Conservation (phyloP, 2,329 filamentous ascomycete genomes). For the Ophiostoma perfectum region DNA sequence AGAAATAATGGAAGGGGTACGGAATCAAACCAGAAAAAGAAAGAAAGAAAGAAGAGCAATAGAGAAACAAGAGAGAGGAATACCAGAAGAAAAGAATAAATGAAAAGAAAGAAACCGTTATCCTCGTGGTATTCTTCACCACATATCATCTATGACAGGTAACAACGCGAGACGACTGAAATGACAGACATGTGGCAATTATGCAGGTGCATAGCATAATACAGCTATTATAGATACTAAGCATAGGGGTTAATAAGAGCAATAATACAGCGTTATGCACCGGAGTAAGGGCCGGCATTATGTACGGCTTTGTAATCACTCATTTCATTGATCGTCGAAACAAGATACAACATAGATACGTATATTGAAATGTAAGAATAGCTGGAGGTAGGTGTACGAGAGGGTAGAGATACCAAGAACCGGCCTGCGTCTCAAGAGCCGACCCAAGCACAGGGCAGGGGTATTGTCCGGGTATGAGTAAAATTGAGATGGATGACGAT, state of each 20-base stretch:
- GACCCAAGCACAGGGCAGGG: constrained; percentile 6
- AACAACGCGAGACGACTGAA: not conserved
- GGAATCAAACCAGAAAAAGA: not conserved
- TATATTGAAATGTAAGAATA: not conserved
- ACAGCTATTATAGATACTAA: too few species aligned
- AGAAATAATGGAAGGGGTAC: not conserved
- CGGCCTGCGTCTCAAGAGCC: not conserved
- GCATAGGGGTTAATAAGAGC: not conserved
- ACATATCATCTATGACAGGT: constrained; percentile 10
- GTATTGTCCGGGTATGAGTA: not conserved
- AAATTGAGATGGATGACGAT: too few species aligned
- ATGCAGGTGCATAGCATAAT: too few species aligned
- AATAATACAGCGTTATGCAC: not conserved
- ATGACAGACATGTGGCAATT: not conserved
- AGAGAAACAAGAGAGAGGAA: not conserved
- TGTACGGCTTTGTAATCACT: not conserved
- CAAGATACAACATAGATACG: constrained; percentile 5
- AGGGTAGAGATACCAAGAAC: not conserved
- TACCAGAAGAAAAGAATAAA: not conserved
- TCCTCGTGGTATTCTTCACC: constrained; percentile 9
- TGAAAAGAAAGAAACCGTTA: not conserved
- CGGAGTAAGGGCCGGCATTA: not conserved
- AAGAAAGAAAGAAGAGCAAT: not conserved
- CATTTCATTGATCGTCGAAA: constrained; percentile 8
- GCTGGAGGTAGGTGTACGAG: not conserved